These are phyloP conservation scores for Hygrocybe punicea DNA, from an alignment of 768 basidiomycete species.

Conservation along the genomic window DNA sequence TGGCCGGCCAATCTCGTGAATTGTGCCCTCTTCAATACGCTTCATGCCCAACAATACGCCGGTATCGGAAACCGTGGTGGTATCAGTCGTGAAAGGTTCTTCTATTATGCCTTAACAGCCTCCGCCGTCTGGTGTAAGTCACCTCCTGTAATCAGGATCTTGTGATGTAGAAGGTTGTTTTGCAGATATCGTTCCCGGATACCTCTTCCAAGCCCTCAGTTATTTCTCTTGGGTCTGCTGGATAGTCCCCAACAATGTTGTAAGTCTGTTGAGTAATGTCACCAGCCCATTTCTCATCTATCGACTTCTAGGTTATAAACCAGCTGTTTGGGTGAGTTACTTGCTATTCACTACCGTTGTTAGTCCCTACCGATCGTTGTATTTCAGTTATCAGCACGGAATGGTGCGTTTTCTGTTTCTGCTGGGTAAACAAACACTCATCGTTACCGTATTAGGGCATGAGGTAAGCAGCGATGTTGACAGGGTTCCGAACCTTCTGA, in stretches of 20 bases:
- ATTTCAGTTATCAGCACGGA: conserved; percentile 17
- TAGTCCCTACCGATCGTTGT: background rate
- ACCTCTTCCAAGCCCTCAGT: conserved; percentile 62
- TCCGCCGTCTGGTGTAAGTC: conserved; percentile 52
- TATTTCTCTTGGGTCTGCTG: conserved; percentile 58
- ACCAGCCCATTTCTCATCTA: background rate
- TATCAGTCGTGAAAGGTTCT: conserved; percentile 73
- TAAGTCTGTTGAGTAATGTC: background rate
- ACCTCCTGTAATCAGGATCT: too few relatives aligned
- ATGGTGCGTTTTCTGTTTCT: conserved; percentile 9
- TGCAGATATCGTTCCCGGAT: conserved; percentile 58
- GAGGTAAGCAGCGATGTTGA: conserved; percentile 22
- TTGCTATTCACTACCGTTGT: background rate
- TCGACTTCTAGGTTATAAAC: conserved; percentile 45
- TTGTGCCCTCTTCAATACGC: conserved; percentile 75
- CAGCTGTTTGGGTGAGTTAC: conserved; percentile 63
- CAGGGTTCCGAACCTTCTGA: conserved; percentile 17
- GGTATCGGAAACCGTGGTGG: conserved; percentile 64
- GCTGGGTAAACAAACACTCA: too few relatives aligned
- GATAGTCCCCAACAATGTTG: conserved; percentile 68
- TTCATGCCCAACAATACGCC: conserved; percentile 68
- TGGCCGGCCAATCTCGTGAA: conserved; percentile 76
- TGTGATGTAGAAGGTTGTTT: too few relatives aligned
- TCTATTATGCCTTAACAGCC: conserved; percentile 57
- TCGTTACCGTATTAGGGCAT: conserved; percentile 1